phyloP scores from a whole-genome alignment of 352 stramenopile species.

The Discostella stelligera region DNA sequence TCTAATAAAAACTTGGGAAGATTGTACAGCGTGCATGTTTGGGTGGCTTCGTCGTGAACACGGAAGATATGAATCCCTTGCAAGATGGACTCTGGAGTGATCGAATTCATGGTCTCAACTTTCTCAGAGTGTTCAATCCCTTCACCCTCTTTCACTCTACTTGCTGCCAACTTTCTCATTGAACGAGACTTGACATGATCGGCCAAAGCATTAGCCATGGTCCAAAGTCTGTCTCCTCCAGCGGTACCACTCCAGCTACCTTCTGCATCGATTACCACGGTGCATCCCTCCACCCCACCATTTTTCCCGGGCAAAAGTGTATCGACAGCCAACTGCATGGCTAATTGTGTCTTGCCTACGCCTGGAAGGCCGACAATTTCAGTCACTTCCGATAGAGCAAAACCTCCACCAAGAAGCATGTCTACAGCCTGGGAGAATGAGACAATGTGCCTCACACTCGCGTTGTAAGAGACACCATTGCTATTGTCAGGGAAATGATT shows the following conservation, averaged over 20 bases:
- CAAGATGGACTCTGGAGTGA: constrained; percentile 84
- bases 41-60: constrained; percentile 86
- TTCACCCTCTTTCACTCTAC: constrained; percentile 23
- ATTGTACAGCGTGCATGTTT: constrained; percentile 86
- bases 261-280: constrained; percentile 88
- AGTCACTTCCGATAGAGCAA: constrained; percentile 76
- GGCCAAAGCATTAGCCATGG: constrained; percentile 86
- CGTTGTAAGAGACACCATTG: constrained; percentile 4
- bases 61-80: constrained; percentile 77
- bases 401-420: constrained; percentile 72
- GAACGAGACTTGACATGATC: constrained; percentile 82
- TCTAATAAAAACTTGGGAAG: constrained; percentile 79
- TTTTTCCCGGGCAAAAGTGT: constrained; percentile 58
- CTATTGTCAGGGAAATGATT: not conserved
- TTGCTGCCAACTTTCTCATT: constrained; percentile 21
- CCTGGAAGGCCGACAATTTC: constrained; percentile 79
- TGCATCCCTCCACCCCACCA: constrained; percentile 71
- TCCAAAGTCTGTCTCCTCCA: constrained; percentile 83
- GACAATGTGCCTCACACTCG: constrained; percentile 56
- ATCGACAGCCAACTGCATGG: constrained; percentile 80
- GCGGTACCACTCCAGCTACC: constrained; percentile 85
- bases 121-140: not conserved
- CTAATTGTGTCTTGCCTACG: constrained; percentile 81
- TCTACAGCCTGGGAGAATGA: constrained; percentile 77
- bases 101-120: constrained; percentile 9